Percentiles rank a stretch among this genome's conserved stretches.
These are phyloP conservation scores for Zygoascus biomembranicola DNA, from an alignment of 805 yeast species.

Conservation along the genomic window DNA sequence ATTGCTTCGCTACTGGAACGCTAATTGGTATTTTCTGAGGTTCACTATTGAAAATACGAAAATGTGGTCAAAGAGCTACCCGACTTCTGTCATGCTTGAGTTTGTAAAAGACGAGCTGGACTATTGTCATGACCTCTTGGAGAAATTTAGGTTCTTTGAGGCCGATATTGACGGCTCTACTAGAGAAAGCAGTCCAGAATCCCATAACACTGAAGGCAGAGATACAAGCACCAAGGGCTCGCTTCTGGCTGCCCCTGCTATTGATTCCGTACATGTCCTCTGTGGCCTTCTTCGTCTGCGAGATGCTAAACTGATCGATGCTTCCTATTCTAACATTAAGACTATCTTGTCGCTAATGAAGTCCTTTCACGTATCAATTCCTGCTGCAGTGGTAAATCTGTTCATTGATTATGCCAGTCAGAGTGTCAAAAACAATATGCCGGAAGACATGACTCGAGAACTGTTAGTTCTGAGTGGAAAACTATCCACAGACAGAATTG, in stretches of 20 bases:
- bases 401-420: slow-evolving; percentile 41
- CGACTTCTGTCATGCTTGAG: slow-evolving; percentile 52
- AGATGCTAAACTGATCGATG: slow-evolving; percentile 60
- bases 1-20: slow-evolving; percentile 51
- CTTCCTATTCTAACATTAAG: slow-evolving; percentile 51
- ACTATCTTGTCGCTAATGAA: slow-evolving; percentile 22
- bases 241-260: slow-evolving; percentile 31
- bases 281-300: slow-evolving; percentile 77
- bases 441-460: slow-evolving; percentile 55
- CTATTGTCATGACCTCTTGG: slow-evolving; percentile 59
- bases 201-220: not conserved
- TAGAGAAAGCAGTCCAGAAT: not conserved
- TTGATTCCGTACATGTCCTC: slow-evolving; percentile 58
- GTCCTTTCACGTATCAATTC: slow-evolving; percentile 38
- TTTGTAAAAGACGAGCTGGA: slow-evolving; percentile 85
- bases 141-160: slow-evolving; percentile 48
- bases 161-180: slow-evolving; percentile 18
- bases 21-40: slow-evolving; percentile 64
- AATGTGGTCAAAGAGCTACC: slow-evolving; percentile 64
- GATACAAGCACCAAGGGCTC: slow-evolving; percentile 16
- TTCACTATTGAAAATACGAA: slow-evolving; percentile 61
- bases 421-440: slow-evolving; percentile 60
- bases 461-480: slow-evolving; percentile 33
- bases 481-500: not conserved
- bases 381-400: slow-evolving; percentile 43